Evolutionary conservation across 768 basidiomycete genomes (phyloP).

Genomic region (Asterophora parasitica): DNA sequence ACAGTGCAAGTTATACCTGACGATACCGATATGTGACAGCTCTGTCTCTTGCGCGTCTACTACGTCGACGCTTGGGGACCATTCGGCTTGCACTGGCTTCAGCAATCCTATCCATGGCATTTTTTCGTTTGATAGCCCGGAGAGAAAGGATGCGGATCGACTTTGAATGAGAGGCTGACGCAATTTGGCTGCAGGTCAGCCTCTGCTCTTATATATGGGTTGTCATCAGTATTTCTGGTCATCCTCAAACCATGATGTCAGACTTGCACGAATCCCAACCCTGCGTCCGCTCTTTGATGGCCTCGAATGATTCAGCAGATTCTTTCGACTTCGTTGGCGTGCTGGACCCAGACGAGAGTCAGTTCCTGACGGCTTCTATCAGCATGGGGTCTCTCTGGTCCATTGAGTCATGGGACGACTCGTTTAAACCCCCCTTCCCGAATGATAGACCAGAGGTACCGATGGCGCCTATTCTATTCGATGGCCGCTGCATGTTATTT

Average conservation of each 20-base stretch:
- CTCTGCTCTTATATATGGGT: not conserved
- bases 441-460: slow-evolving; percentile 8
- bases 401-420: slow-evolving; percentile 10
- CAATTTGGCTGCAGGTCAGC: slow-evolving; percentile 1
- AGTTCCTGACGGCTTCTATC: slow-evolving; percentile 13
- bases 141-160: no score
- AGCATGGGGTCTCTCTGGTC: slow-evolving; percentile 15
- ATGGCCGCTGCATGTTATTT: slow-evolving; percentile 8
- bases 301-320: slow-evolving; percentile 7
- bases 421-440: slow-evolving; percentile 12
- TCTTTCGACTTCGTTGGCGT: slow-evolving; percentile 10
- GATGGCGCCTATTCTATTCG: slow-evolving; percentile 10
- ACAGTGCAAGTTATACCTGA: no score
- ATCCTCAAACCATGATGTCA: slow-evolving; percentile 7
- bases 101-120: no score
- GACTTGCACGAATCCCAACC: not conserved
- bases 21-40: no score
- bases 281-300: slow-evolving; percentile 1
- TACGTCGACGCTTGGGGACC: no score
- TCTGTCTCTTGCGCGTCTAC: no score
- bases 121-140: no score
- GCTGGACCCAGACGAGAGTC: slow-evolving; percentile 10
- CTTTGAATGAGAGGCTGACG: no score
- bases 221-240: not conserved
- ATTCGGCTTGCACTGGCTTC: no score